phyloP scores from a whole-genome alignment of 306 rosid species.

The Quercus robur region DNA sequence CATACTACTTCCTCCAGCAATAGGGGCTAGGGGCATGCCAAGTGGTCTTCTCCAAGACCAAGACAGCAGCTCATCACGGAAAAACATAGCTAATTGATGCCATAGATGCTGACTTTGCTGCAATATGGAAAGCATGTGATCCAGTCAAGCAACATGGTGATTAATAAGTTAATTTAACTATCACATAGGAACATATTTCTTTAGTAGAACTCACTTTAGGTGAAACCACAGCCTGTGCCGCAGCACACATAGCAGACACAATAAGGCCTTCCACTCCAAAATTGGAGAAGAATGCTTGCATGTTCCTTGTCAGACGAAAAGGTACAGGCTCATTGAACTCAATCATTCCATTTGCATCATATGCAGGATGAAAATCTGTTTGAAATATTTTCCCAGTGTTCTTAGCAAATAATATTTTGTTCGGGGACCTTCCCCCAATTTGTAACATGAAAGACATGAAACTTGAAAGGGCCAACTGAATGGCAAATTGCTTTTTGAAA shows the following conservation, averaged over 20 bases:
- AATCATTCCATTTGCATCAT: conserved; percentile 87
- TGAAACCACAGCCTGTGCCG: conserved; percentile 92
- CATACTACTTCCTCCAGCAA: conserved; percentile 76
- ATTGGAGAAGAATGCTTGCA: conserved; percentile 93
- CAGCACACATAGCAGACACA: conserved; percentile 98
- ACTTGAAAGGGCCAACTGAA: conserved; percentile 96
- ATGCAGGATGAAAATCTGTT: conserved; percentile 97
- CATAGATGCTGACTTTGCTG: conserved; percentile 98
- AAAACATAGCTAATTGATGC: conserved; percentile 99
- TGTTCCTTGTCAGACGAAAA: conserved; percentile 93
- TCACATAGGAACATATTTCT: neutral
- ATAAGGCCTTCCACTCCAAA: conserved; percentile 97
- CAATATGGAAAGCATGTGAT: conserved; percentile 25
- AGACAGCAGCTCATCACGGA: conserved; percentile 96
- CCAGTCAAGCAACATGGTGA: conserved; percentile 3
- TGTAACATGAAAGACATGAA: conserved; percentile 94
- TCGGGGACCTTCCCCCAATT: conserved; percentile 99
- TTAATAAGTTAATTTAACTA: neutral
- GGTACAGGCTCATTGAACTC: conserved; percentile 97
- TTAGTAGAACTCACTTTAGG: conserved; percentile 63
- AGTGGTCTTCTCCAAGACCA: conserved; percentile 99
- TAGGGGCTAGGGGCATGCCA: conserved; percentile 82
- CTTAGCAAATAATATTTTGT: conserved; percentile 93
- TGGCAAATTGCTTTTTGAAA: conserved; percentile 96
- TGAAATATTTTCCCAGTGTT: conserved; percentile 98